These are phyloP conservation scores for Draba incana DNA, from an alignment of 345 rosid genomes.

Conservation along the genomic window DNA sequence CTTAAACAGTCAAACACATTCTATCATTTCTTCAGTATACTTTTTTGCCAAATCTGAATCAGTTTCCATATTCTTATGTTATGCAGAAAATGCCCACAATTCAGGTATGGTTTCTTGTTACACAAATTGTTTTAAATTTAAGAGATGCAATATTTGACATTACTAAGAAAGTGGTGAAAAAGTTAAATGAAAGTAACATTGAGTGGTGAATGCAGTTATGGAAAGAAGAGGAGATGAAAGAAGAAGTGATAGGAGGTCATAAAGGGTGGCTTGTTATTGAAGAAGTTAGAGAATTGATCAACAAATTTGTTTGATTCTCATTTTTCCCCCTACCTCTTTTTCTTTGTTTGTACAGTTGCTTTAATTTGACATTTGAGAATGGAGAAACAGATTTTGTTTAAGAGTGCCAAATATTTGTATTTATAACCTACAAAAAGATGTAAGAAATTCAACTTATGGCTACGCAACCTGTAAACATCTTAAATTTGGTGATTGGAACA, in stretches of 20 bases:
- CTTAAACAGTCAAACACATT: too few relatives aligned
- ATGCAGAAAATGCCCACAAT: constrained; percentile 93
- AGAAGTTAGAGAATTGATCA: constrained; percentile 79
- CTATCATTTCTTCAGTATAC: background rate
- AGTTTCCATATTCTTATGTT: background rate
- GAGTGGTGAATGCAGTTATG: constrained; percentile 54
- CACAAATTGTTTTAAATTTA: background rate
- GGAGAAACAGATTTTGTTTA: background rate
- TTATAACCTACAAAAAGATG: too few relatives aligned
- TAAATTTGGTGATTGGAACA: too few relatives aligned
- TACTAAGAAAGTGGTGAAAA: background rate
- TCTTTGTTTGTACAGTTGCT: constrained; percentile 22
- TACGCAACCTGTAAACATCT: too few relatives aligned
- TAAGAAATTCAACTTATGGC: too few relatives aligned
- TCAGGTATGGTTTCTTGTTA: constrained; percentile 51
- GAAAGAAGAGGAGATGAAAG: constrained; percentile 80
- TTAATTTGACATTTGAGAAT: background rate
- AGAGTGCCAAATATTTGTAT: too few relatives aligned
- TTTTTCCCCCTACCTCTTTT: background rate
- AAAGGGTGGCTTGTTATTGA: constrained; percentile 94
- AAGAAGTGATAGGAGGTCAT: constrained; percentile 93
- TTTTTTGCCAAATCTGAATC: constrained; percentile 16
- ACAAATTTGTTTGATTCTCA: constrained; percentile 50
- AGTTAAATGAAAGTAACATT: background rate
- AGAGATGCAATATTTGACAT: background rate